Conservation (phyloP, 2,329 filamentous ascomycete species). For the Pseudonectria buxi region DNA sequence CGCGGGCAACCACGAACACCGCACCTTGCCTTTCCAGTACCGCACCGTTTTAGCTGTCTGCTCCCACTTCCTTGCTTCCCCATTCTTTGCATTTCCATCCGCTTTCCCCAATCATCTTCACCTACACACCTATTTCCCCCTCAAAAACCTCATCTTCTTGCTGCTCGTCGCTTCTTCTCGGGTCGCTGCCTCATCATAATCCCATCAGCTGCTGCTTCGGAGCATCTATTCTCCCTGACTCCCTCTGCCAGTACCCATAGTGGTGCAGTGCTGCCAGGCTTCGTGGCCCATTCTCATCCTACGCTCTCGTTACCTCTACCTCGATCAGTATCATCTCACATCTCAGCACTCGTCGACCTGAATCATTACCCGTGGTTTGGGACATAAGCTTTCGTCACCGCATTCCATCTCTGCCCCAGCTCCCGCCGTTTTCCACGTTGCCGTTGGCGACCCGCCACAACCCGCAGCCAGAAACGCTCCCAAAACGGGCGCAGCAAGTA, state of each 20-base stretch:
- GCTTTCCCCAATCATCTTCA: conserved; percentile 6
- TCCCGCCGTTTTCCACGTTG: conserved; percentile 17
- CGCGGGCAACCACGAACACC: too few relatives aligned
- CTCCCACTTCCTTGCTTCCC: conserved; percentile 7
- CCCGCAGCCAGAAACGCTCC: neutral
- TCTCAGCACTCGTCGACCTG: too few relatives aligned
- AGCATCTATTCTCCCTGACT: too few relatives aligned
- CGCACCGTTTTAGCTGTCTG: neutral
- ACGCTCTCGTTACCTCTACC: too few relatives aligned
- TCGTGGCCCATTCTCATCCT: too few relatives aligned
- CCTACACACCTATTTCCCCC: neutral
- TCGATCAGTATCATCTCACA: too few relatives aligned
- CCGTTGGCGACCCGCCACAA: conserved; percentile 8
- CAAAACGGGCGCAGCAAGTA: conserved; percentile 3
- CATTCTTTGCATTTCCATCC: conserved; percentile 8
- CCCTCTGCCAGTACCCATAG: conserved; percentile 18
- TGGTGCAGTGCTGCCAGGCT: conserved; percentile 15
- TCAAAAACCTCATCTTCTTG: neutral
- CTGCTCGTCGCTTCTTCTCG: neutral
- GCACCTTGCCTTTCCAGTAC: too few relatives aligned
- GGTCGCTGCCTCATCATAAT: too few relatives aligned
- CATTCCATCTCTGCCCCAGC: conserved; percentile 13
- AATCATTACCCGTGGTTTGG: too few relatives aligned
- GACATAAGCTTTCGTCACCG: too few relatives aligned
- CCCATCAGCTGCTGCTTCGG: too few relatives aligned